Conservation (phyloP, 2,329 filamentous ascomycete genomes). For the Thermothelomyces thermophilus region DNA sequence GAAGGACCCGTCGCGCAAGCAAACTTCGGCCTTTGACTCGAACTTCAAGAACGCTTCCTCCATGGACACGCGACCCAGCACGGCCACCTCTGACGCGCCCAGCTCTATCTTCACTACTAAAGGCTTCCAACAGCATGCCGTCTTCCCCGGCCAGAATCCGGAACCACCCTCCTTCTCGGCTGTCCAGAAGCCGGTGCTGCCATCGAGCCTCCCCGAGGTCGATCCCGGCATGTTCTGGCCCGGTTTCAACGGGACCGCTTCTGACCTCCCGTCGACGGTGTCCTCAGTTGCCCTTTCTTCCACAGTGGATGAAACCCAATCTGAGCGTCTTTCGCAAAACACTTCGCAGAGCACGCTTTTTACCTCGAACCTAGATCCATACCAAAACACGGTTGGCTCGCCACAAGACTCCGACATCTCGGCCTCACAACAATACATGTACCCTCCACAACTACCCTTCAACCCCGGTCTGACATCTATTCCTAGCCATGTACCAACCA, state of each 20-base stretch:
- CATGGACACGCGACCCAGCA: conserved; percentile 17
- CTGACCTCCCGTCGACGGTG: conserved; percentile 19
- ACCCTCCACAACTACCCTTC: conserved; percentile 14
- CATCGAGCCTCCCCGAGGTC: conserved; percentile 10
- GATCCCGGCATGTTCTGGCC: conserved; percentile 22
- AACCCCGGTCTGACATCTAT: conserved; percentile 6
- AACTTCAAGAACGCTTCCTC: conserved; percentile 10
- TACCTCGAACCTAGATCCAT: conserved; percentile 7
- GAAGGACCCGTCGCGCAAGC: conserved; percentile 18
- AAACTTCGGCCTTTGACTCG: conserved; percentile 7
- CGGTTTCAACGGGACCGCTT: conserved; percentile 12
- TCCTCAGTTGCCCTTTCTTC: conserved; percentile 22
- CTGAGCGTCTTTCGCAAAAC: conserved; percentile 19
- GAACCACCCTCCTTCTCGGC: conserved; percentile 1
- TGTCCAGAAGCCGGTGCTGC: conserved; percentile 14
- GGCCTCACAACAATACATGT: conserved; percentile 18
- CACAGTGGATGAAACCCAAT: conserved; percentile 14
- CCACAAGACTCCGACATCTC: conserved; percentile 5
- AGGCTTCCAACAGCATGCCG: conserved; percentile 10
- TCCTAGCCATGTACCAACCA: not conserved
- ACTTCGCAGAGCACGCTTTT: conserved; percentile 23
- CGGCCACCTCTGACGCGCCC: conserved; percentile 17
- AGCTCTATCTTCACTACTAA: conserved; percentile 11
- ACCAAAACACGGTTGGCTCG: conserved; percentile 9
- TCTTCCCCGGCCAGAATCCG: conserved; percentile 8